Evolutionary conservation across 805 yeast genomes (phyloP), one percentile per base, ranked within the genome.

Genomic region (Pichia gijzeniarum): DNA sequence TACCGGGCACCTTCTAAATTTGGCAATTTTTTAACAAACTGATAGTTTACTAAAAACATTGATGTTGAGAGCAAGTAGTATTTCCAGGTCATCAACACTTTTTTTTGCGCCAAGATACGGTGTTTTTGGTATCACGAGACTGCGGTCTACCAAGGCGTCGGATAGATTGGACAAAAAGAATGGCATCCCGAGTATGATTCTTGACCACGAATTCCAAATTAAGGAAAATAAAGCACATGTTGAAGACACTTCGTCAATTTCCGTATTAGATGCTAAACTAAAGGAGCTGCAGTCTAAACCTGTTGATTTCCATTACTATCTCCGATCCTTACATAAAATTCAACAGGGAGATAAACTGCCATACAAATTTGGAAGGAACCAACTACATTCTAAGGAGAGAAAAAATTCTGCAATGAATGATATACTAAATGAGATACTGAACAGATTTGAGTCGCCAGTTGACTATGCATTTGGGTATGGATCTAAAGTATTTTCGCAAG

Each of bases 401-500:
- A 76, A 73, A 40, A 46, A 54, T 1, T 58, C 27, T 3, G 27
- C 64, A 14, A 54, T 72, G 50, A 69, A 76, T 32, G 61, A 60
- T 9, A 69, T 73, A 8, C 64, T 87, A 25, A 60, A 71, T 16
- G 60, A 27, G 2, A 39, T 46, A 10, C 17, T 41, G 14, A 14
- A 17, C n/a, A 30, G 48, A 25, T 45, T 45, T 28, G 37, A 35
- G n/a, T 30, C 35, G 6, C 31, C 38, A 9, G 21, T 47, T 28
- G 25, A 79, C 44, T 85, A 77, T 55, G 82, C 96, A 1, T 85
- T 91, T 64, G 99, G 97, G 0, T 91, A 91, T 63, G 99, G 99
- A 2, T 85, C 95, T 7, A 96, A 96, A 4, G 96, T 93, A 1
- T 85, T 93, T 56, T 73, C 78, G 32, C 99, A 91, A 61, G 82